Evolutionary conservation across 1,139 yeast species (phyloP), one percentile per base, ranked within the genome.

Genomic region (Geotrichum reessii): DNA sequence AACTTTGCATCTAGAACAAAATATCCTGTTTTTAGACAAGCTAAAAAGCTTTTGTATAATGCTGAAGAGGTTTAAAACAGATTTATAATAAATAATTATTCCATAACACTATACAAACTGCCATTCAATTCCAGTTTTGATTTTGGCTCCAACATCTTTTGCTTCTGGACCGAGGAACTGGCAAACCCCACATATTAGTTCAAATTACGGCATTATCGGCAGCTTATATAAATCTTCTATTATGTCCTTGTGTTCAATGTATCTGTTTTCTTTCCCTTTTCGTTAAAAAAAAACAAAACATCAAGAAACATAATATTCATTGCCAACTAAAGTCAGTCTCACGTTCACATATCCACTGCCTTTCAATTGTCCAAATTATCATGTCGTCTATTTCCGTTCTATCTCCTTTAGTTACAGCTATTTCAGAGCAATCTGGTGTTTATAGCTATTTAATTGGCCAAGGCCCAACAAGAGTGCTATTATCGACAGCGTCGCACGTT

Each of bases 381-480:
- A 33, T 33, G 40, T 33, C 40, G 17, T 33, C n/a, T 12, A 62
- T 73, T 31, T 64, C 73, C n/a, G 67, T 63, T 33, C 67, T 74
- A 27, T 67, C 75, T 53, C 75, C 75, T 17, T 63, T 63, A 11
- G 74, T 74, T 47, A 69, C 73, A 7, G 67, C 77, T 12, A 61
- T 74, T 19, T 33, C 40, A 33, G 40, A 33, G 40, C 40, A 33
- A 33, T 67, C 74, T 47, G 77, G 76, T 31, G 67, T 67, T 57
- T 74, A 74, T 63, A 74, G 77, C 2, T 74, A 74, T 61, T 64
- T 74, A 37, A 65, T 74, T 7, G 77, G 77, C 31, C 54, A 64
- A 7, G 76, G 76, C n/a, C 50, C 53, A 9, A 60, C 64, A 37
- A 64, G 76, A 47, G 63, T 74, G 25, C 67, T 74, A 50, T 61